Evolutionary conservation across 169 alveolate genomes (phyloP), one percentile per base, ranked within the genome.

Genomic region (Plasmodium gonderi): DNA sequence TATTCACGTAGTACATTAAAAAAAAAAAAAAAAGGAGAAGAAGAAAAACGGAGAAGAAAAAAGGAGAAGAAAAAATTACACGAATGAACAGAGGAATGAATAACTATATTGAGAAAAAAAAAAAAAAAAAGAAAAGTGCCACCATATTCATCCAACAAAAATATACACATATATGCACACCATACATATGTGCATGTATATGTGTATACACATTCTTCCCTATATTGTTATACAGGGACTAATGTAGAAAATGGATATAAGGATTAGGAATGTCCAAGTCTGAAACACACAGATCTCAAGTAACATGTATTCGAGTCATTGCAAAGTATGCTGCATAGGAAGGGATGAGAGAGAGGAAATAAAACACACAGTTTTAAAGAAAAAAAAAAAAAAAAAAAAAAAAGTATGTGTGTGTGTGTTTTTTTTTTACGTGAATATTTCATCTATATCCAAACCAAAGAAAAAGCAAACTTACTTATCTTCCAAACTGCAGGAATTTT

Each of bases 231-330:
- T n/a, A n/a, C n/a, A n/a, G n/a, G n/a, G n/a, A n/a, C n/a, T n/a
- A n/a, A n/a, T n/a, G n/a, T n/a, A n/a, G n/a, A n/a, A n/a, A n/a
- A n/a, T n/a, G n/a, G n/a, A n/a, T n/a, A n/a, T 29, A 31, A 75
- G 29, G n/a, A 5, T 80, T 74, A 82, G 26, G 81, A 23, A 29
- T 60, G 33, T 20, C 64, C 75, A 20, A 82, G 60, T 17, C 38
- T 40, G 33, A 82, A 82, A 33, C 92, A 82, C n/a, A 82, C 92
- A 2, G 92, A 82, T 69, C 92, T 72, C 60, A 82, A 12, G 60
- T 82, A 69, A 79, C 92, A 82, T 72, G 75, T 67, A 23, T 72
- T 72, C 29, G 17, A 51, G 64, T 82, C 83, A 75, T 64, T 82
- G 79, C 92, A 47, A 20, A 82, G 60, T 17, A 82, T 82, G 67